Conservation (phyloP, 2,329 filamentous ascomycete genomes). For the Ophiostoma montium region DNA sequence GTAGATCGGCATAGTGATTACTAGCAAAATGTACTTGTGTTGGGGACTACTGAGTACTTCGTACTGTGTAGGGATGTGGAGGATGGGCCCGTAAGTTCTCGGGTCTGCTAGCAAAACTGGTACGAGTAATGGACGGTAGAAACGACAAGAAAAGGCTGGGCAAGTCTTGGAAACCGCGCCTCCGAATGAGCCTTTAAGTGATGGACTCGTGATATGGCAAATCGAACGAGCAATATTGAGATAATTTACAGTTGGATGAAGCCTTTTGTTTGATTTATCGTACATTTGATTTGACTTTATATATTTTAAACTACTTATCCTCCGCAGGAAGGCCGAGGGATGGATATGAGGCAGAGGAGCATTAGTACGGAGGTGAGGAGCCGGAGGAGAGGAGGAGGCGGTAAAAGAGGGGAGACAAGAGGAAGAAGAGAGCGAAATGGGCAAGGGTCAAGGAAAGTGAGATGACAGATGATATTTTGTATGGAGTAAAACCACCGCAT, state of each 20-base stretch:
- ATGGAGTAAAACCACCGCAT: neutral
- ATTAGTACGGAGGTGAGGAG: neutral
- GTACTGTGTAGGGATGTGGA: neutral
- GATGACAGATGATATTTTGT: neutral
- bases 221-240: no score
- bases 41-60: no score
- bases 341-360: neutral
- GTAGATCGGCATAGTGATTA: no score
- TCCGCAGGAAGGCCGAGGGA: neutral
- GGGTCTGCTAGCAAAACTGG: neutral
- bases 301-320: neutral
- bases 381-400: no score
- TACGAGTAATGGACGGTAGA: no score
- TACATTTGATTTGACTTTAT: no score
- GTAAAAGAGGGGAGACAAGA: neutral
- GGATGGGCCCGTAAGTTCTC: neutral
- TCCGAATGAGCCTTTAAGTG: no score
- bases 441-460: neutral
- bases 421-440: neutral
- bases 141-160: neutral
- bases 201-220: no score
- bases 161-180: no score
- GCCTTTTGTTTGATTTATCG: no score
- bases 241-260: no score
- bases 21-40: no score